Conservation (phyloP, 2,329 filamentous ascomycete species). For the Waltergamsia citrina region DNA sequence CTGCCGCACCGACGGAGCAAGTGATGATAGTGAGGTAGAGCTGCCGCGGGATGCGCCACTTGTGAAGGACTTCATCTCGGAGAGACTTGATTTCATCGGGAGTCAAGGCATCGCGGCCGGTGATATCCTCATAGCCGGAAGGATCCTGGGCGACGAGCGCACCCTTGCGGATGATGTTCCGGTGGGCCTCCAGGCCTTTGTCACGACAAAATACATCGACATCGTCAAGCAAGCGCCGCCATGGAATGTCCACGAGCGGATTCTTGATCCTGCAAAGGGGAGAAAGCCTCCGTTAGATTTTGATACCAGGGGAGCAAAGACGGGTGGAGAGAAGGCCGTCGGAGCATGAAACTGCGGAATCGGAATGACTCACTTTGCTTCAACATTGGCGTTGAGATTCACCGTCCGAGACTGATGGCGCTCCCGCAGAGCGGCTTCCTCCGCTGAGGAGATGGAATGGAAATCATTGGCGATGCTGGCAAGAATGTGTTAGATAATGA, state of each 20-base stretch:
- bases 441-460: not conserved
- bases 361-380: slow-evolving; percentile 29
- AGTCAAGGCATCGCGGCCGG: slow-evolving; percentile 44
- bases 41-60: slow-evolving; percentile 53
- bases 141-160: slow-evolving; percentile 68
- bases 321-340: too few relatives aligned
- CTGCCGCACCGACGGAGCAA: slow-evolving; percentile 61
- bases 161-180: slow-evolving; percentile 53
- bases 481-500: not conserved
- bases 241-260: slow-evolving; percentile 41
- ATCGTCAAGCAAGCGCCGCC: slow-evolving; percentile 38
- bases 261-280: slow-evolving; percentile 27
- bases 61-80: slow-evolving; percentile 54
- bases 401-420: slow-evolving; percentile 14
- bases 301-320: not conserved
- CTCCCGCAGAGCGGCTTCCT: not conserved
- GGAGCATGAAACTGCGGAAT: too few relatives aligned
- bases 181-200: slow-evolving; percentile 48
- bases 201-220: slow-evolving; percentile 51
- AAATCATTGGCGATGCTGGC: not conserved
- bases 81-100: slow-evolving; percentile 51
- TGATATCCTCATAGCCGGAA: slow-evolving; percentile 48
- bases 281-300: not conserved
- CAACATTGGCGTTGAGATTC: slow-evolving; percentile 33
- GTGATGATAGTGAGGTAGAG: slow-evolving; percentile 59